These are phyloP conservation scores for Mycosphaerella sp. DNA, from an alignment of 2,329 filamentous ascomycete species.

Conservation along the genomic window DNA sequence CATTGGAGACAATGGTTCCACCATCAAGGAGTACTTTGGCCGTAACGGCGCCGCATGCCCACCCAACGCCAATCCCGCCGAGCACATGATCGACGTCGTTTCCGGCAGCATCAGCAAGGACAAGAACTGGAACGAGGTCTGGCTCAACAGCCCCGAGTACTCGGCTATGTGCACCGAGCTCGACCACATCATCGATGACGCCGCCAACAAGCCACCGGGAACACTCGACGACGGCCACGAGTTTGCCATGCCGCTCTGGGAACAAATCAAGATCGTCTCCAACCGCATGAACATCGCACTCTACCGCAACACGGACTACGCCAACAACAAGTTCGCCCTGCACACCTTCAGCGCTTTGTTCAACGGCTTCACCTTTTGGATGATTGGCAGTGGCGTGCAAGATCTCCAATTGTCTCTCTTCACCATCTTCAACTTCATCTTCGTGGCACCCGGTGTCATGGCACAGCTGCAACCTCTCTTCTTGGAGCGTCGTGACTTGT, in stretches of 20 bases:
- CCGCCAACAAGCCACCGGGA: conserved; percentile 33
- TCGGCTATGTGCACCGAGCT: conserved; percentile 37
- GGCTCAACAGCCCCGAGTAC: conserved; percentile 38
- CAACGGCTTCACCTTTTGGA: conserved; percentile 47
- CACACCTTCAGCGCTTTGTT: conserved; percentile 48
- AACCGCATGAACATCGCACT: conserved; percentile 52
- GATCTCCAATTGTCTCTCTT: conserved; percentile 37
- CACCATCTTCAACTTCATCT: conserved; percentile 34
- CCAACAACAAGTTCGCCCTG: conserved; percentile 57
- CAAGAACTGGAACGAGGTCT: conserved; percentile 42
- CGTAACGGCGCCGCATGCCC: conserved; percentile 50
- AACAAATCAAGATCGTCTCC: conserved; percentile 39
- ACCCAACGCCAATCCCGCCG: conserved; percentile 49
- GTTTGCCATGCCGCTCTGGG: conserved; percentile 40
- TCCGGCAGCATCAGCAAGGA: conserved; percentile 40
- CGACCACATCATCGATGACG: conserved; percentile 36
- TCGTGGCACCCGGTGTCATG: conserved; percentile 41
- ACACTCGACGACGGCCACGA: conserved; percentile 39
- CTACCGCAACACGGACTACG: conserved; percentile 59
- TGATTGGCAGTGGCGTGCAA: conserved; percentile 30
- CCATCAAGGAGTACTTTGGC: conserved; percentile 46
- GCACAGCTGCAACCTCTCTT: conserved; percentile 56
- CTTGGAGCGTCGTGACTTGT: conserved; percentile 52
- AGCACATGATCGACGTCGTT: conserved; percentile 46
- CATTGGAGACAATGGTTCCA: conserved; percentile 40